A percentile compares a stretch with the other conserved stretches of the same genome.
Evolutionary conservation across 495 filamentous ascomycete species (phyloP).

Genomic region (Aspergillus kassunensis): DNA sequence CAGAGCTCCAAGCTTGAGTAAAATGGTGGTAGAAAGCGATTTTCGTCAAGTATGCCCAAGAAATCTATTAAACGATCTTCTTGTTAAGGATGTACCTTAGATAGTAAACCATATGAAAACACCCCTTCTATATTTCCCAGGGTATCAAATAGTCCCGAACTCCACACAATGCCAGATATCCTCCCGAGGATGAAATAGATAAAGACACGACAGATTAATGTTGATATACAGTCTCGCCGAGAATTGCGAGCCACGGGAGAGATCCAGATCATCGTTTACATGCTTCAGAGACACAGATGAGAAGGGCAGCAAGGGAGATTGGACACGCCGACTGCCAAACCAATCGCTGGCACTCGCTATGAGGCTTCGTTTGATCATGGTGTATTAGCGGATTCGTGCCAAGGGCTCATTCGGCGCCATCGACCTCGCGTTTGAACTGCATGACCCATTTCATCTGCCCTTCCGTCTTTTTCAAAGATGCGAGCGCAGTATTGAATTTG

Average conservation of each 20-base stretch:
- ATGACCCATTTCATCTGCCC: slow-evolving; percentile 67
- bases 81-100: slow-evolving; percentile 9
- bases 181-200: slow-evolving; percentile 2
- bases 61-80: slow-evolving; percentile 17
- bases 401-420: slow-evolving; percentile 40
- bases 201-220: neutral
- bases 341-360: neutral
- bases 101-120: slow-evolving; percentile 6
- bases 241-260: slow-evolving; percentile 2
- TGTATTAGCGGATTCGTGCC: neutral
- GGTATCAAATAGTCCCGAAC: slow-evolving; percentile 28
- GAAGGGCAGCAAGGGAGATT: neutral
- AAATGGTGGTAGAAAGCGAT: no score
- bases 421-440: slow-evolving; percentile 53
- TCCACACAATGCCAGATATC: slow-evolving; percentile 16
- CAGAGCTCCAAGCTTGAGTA: no score
- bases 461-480: slow-evolving; percentile 58
- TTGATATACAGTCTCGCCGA: slow-evolving; percentile 15
- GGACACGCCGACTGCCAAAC: neutral
- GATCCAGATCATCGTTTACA: neutral
- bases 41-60: no score
- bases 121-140: slow-evolving; percentile 22
- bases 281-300: neutral
- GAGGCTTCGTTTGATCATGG: neutral
- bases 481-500: slow-evolving; percentile 51